Evolutionary conservation across 2,329 filamentous ascomycete species (phyloP), one percentile per base, ranked within the genome.

Genomic region (Gyromitra esculenta): DNA sequence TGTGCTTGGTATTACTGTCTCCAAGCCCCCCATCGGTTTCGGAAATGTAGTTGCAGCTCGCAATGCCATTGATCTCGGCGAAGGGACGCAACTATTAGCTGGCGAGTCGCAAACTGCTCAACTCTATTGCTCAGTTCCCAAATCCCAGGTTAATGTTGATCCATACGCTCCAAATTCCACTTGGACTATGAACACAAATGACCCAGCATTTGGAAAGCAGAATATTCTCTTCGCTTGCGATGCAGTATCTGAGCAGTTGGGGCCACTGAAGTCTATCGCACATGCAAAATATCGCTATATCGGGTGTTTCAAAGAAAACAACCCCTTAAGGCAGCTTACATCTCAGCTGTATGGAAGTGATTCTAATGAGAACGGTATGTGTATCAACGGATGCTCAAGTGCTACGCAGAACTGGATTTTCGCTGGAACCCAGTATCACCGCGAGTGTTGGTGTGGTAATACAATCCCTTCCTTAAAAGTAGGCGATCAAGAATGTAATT

Each of bases 181-280:
- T 1, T 89, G 88, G 88, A 88, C 86, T 0, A 84, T 89, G 80
- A 89, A 89, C 81, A 86, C 86, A 59, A 87, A 88, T 68, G 88
- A 89, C 73, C 85, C 86, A 0, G 81, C 80, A 1, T 84, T 87
- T 65, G 86, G 84, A 39, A 89, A 89, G 82, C 86, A 87, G 65
- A 82, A 83, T 5, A 84, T 89, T 5, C 82, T 85, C 8, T 89
- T 89, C 77, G 81, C 81, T 60, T 89, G 88, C 75, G 84, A 82
- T 5, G 87, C 87, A 0, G 84, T 88, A 0, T 79, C 87, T 0
- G 85, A 88, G 73, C 88, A 89, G 80, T 85, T 86, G 0, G 84
- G 87, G 0, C 87, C 88, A 1, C 81, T 87, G 59, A 73, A 85
- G 57, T 39, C 68, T 37, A 41, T 57, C 21, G 54, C 72, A 1